Base-by-base conservation (phyloP, 2,329 filamentous ascomycete genomes). In the Aspergillus costaricaensis region DNA sequence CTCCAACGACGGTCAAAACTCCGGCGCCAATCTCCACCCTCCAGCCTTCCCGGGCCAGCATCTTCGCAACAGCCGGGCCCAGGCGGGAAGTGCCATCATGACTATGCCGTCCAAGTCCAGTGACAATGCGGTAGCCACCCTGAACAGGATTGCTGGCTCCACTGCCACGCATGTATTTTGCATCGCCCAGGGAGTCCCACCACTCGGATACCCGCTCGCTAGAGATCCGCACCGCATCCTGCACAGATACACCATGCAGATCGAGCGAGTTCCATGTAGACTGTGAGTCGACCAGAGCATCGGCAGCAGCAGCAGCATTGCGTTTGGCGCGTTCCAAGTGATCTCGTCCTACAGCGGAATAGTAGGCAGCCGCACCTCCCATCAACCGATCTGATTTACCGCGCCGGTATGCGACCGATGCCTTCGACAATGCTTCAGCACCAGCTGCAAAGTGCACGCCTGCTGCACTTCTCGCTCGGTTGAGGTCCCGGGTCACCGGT, bases 161-260 rank as follows among this genome's bases (percentile, higher is more conserved):
- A 23, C 59, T 49, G 62, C 81, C 81, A 4, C 67, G 72, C 60
- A 79, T 79, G 49, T 83, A 82, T 64, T 85, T 85, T 52, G 82
- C 81, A 70, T 93, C 89, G 1, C 90, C 90, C 8, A 92, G 77
- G 0, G 77, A 77, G 17, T 86, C 79, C 93, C 92, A 97, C 94
- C 94, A 98, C 9, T 72, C 73, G 65, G 84, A 81, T 0, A 90
- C 88, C 39, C 83, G 83, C 50, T 87, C 82, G 30, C 85, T 83
- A 1, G 91, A 88, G 65, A 97, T 96, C 3, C 91, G 83, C 30
- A 92, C 87, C 1, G 90, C 94, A 73, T 96, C 91, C 52, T 87
- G 81, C 1, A 97, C 92, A 48, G 83, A 87, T 5, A 96, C 86
- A 5, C 92, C 91, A 73, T 98, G 94, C 25, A 98, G 80, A 74